Evolutionary conservation across 2,329 filamentous ascomycete genomes (phyloP), one percentile per base, ranked within the genome.

Genomic region (Trichoderma aggressivum): DNA sequence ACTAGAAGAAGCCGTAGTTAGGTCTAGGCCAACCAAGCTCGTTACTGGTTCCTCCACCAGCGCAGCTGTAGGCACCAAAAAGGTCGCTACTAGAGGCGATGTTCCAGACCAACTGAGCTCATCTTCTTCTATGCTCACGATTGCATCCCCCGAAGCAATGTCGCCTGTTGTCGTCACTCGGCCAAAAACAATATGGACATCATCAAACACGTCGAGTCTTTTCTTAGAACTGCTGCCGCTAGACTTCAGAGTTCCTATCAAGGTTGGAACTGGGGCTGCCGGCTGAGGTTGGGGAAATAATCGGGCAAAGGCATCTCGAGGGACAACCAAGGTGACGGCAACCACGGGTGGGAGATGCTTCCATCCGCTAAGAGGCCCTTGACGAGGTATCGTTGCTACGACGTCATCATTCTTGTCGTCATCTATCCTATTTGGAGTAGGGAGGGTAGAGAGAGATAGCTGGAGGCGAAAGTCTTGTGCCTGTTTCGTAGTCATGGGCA

Each of bases 181-280:
- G 16, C 84, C 85, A 73, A 85, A 85, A 5, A 75, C 70, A 34
- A 85, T 73, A 1, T 86, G 84, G 14, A 83, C 76, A 70, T 82
- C 78, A 4, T 78, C 75, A 73, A 82, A 86, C 16, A 80, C 73
- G 72, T 80, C 81, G 32, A 79, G 76, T 78, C 79, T 83, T 58
- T 75, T 72, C 26, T 73, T 71, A 14, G 73, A 58, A 2, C 76
- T 73, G 12, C 72, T 62, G 6, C 74, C 71, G 2, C 75, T 72
- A 11, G 78, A 74, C n/a, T 75, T 76, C 21, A 81, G 63, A 0
- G 77, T 79, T 24, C 75, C 80, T 30, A 79, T 71, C 36, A 82
- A 36, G 1, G 75, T 77, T 2, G 80, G 80, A 1, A 79, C 75
- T 21, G 72, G 72, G 6, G 71, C 60, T 21, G 71, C 39, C 16